phyloP scores from a whole-genome alignment of 2,329 filamentous ascomycete genomes.

The Fusarium clavum region DNA sequence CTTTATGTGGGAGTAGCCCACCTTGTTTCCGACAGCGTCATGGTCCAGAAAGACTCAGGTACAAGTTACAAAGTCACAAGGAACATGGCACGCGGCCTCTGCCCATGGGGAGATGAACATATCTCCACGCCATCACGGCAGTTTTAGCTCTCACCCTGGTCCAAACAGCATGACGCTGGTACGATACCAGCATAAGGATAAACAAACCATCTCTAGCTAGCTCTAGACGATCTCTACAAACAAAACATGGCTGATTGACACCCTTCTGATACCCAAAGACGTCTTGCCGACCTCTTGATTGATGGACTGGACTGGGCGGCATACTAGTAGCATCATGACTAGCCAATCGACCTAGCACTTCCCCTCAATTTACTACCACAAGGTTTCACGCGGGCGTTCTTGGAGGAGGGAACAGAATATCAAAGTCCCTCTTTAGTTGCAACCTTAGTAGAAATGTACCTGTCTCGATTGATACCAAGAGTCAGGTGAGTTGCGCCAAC shows the following conservation, averaged over 20 bases:
- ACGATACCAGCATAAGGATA: slow-evolving; percentile 32
- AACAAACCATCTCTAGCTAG: slow-evolving; percentile 6
- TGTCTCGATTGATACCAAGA: slow-evolving; percentile 13
- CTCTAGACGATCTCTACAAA: slow-evolving; percentile 10
- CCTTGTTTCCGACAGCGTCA: slow-evolving; percentile 29
- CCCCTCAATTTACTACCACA: slow-evolving; percentile 43
- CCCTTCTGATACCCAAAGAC: slow-evolving; percentile 33
- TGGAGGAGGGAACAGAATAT: slow-evolving; percentile 8
- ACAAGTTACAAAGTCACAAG: slow-evolving; percentile 37
- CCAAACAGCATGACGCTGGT: slow-evolving; percentile 41
- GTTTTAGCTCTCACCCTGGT: slow-evolving; percentile 24
- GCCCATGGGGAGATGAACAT: slow-evolving; percentile 34
- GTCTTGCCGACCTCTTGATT: slow-evolving; percentile 22
- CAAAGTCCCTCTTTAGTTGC: slow-evolving; percentile 11
- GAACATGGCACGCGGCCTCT: slow-evolving; percentile 30
- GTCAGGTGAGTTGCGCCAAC: slow-evolving; percentile 46
- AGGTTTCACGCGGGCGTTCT: slow-evolving; percentile 43
- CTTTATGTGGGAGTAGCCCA: slow-evolving; percentile 43
- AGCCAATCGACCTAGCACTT: slow-evolving; percentile 36
- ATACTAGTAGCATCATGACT: slow-evolving; percentile 11
- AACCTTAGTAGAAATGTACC: not conserved
- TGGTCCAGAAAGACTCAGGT: slow-evolving; percentile 28
- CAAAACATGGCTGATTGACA: slow-evolving; percentile 31
- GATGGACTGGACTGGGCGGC: slow-evolving; percentile 3
- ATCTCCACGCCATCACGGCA: slow-evolving; percentile 30